These are phyloP conservation scores for Saccharomyces hybrid DNA, from an alignment of 1,139 yeast species.

Conservation along the genomic window DNA sequence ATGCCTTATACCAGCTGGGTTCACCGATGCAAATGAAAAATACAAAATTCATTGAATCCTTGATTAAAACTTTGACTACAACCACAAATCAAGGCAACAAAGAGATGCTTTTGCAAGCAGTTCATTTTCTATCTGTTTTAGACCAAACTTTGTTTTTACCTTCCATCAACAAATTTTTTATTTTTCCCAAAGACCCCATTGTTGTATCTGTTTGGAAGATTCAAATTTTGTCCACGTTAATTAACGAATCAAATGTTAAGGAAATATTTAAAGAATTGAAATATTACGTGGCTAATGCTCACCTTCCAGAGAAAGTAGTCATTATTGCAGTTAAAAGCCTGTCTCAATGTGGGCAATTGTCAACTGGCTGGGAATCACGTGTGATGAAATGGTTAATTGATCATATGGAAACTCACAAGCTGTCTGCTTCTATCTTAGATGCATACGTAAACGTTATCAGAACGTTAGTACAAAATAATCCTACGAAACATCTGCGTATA, in stretches of 20 bases:
- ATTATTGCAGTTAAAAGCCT: conserved; percentile 52
- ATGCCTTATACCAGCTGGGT: conserved; percentile 47
- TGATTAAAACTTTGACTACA: conserved; percentile 37
- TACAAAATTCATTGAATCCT: conserved; percentile 44
- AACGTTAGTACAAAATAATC: conserved; percentile 59
- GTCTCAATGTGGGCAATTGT: conserved; percentile 46
- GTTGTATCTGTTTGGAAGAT: conserved; percentile 50
- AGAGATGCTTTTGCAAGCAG: conserved; percentile 39
- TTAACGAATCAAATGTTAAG: conserved; percentile 46
- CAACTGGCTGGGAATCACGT: conserved; percentile 31
- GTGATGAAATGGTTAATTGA: conserved; percentile 41
- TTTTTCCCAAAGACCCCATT: conserved; percentile 51
- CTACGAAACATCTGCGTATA: conserved; percentile 37
- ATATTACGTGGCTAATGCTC: conserved; percentile 45
- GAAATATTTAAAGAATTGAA: conserved; percentile 58
- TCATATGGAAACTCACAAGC: conserved; percentile 30
- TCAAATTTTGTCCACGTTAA: conserved; percentile 51
- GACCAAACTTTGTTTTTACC: conserved; percentile 44
- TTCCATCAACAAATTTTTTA: conserved; percentile 45
- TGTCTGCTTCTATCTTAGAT: conserved; percentile 38
- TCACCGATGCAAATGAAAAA: conserved; percentile 45
- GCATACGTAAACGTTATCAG: conserved; percentile 66
- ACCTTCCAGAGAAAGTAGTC: conserved; percentile 35
- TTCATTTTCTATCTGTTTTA: conserved; percentile 36
- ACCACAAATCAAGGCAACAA: conserved; percentile 34